These are phyloP conservation scores for Skeletonema menzelii DNA, from an alignment of 108 stramenopile genomes.

Conservation along the genomic window DNA sequence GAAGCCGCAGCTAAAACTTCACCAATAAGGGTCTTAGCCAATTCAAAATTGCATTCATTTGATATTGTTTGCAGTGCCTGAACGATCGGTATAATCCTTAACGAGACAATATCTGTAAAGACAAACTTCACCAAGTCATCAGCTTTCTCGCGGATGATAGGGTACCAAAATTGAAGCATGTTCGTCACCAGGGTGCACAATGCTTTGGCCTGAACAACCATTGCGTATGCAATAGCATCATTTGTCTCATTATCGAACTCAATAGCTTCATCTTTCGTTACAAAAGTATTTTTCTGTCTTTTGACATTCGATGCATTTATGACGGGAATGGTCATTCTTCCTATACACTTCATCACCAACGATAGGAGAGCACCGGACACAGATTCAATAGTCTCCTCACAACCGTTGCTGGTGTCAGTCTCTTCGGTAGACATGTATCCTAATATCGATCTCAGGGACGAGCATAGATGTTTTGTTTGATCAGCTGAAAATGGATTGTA, in stretches of 20 bases:
- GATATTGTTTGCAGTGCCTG: conserved; percentile 22
- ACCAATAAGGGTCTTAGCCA: conserved; percentile 29
- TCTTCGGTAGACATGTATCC: conserved; percentile 9
- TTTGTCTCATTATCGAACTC: conserved; percentile 19
- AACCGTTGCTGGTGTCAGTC: neutral
- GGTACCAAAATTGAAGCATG: conserved; percentile 58
- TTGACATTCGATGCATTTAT: conserved; percentile 25
- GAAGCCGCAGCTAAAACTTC: conserved; percentile 38
- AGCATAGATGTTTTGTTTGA: conserved; percentile 32
- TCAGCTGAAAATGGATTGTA: conserved; percentile 36
- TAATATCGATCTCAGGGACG: conserved; percentile 23
- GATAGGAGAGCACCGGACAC: conserved; percentile 17
- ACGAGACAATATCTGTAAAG: conserved; percentile 53
- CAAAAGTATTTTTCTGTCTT: conserved; percentile 3
- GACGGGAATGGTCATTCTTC: conserved; percentile 50
- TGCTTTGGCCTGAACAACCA: conserved; percentile 35
- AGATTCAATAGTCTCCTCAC: conserved; percentile 7
- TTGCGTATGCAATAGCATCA: conserved; percentile 46
- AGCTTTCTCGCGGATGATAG: conserved; percentile 34
- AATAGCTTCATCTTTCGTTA: conserved; percentile 11
- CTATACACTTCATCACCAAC: conserved; percentile 28
- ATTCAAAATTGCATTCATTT: neutral
- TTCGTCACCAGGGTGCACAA: conserved; percentile 50
- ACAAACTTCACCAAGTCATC: conserved; percentile 49
- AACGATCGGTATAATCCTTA: conserved; percentile 33